phyloP scores from a whole-genome alignment of 225 moss, liverwort and hornwort species.

The Bryum argenteum region DNA sequence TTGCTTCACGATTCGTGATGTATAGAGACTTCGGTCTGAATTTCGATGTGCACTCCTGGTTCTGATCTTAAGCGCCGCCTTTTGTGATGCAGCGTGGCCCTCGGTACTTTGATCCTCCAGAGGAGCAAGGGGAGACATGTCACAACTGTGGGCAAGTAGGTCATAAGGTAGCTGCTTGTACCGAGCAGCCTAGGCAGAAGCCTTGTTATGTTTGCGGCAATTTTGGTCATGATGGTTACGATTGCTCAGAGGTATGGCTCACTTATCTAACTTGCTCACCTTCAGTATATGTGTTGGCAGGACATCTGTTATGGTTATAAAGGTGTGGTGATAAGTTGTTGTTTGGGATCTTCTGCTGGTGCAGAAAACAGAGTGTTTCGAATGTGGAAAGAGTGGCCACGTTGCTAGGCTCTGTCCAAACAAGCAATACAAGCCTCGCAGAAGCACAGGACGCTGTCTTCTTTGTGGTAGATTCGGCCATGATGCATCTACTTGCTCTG shows the following conservation, averaged over 20 bases:
- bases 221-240: conserved; percentile 83
- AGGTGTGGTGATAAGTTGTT: conserved; percentile 12
- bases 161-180: conserved; percentile 65
- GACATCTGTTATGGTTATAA: neutral
- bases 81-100: conserved; percentile 68
- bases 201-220: conserved; percentile 92
- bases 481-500: conserved; percentile 64
- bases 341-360: conserved; percentile 15
- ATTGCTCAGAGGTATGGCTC: conserved; percentile 66
- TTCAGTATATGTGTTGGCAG: neutral
- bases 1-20: neutral
- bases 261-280: neutral
- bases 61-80: neutral
- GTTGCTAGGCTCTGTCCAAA: conserved; percentile 77
- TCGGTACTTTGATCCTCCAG: conserved; percentile 93
- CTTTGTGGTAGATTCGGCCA: conserved; percentile 79
- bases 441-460: conserved; percentile 59
- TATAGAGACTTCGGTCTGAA: neutral
- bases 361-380: conserved; percentile 68
- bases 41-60: conserved; percentile 8
- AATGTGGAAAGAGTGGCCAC: conserved; percentile 76
- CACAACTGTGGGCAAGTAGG: conserved; percentile 79
- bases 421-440: conserved; percentile 48
- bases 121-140: conserved; percentile 74
- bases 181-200: conserved; percentile 67